These are phyloP conservation scores for Logfia minima DNA, from an alignment of 129 eudicot genomes.

Conservation along the genomic window DNA sequence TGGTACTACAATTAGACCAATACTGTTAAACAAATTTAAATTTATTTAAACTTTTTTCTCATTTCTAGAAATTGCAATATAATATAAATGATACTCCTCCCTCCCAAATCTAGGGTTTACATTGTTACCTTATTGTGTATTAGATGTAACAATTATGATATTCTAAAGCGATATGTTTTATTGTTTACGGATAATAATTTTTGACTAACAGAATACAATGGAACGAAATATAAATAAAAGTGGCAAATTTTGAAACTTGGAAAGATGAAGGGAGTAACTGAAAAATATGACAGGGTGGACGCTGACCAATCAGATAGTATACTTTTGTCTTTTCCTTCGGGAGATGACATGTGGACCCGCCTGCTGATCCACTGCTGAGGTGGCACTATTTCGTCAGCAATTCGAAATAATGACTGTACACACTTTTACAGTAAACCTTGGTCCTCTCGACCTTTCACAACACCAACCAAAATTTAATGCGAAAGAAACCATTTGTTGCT, in stretches of 20 bases:
- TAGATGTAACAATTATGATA: too few relatives aligned
- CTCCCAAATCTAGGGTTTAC: too few relatives aligned
- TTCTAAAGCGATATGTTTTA: too few relatives aligned
- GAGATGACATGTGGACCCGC: conserved; percentile 27
- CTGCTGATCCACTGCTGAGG: background rate
- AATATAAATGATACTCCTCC: too few relatives aligned
- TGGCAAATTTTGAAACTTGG: background rate
- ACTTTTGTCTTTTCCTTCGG: conserved; percentile 20
- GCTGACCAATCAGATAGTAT: conserved; percentile 19
- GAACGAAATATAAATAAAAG: too few relatives aligned
- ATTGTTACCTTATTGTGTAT: too few relatives aligned
- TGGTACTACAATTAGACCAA: too few relatives aligned
- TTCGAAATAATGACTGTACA: conserved; percentile 5
- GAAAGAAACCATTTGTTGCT: background rate
- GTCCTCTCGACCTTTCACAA: conserved; percentile 2
- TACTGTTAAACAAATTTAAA: too few relatives aligned
- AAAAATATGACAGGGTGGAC: conserved; percentile 18
- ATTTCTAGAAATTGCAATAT: too few relatives aligned
- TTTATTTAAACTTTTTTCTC: too few relatives aligned
- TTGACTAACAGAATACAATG: too few relatives aligned
- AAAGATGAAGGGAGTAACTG: background rate
- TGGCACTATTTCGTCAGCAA: conserved; percentile 11
- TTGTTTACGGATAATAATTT: too few relatives aligned
- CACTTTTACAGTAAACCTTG: background rate
- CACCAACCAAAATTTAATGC: conserved; percentile 26